These are phyloP conservation scores for Murraya koenigii DNA, from an alignment of 345 rosid genomes.

Conservation along the genomic window DNA sequence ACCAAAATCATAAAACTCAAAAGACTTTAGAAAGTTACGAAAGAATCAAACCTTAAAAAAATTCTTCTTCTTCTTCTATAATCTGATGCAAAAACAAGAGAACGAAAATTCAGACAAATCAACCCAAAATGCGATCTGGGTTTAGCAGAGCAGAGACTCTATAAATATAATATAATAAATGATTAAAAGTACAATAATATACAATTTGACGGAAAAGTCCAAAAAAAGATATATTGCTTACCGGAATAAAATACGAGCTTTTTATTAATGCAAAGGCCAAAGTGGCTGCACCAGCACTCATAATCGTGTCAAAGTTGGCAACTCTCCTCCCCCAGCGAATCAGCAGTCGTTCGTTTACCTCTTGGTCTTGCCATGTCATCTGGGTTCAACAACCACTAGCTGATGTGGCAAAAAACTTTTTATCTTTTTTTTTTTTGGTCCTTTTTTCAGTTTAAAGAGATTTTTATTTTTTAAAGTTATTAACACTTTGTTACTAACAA, in stretches of 20 bases:
- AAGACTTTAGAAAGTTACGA: background rate
- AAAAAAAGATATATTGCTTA: background rate
- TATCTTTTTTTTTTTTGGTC: background rate
- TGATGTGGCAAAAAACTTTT: constrained; percentile 1
- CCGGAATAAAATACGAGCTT: background rate
- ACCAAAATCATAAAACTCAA: background rate
- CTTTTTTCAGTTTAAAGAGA: background rate
- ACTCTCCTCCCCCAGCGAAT: background rate
- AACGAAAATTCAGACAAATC: background rate
- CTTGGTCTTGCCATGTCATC: background rate
- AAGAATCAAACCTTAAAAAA: constrained; percentile 17
- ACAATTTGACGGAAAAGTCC: background rate
- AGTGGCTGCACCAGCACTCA: background rate
- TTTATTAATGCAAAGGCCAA: background rate
- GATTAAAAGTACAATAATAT: background rate
- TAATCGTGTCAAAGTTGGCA: constrained; percentile 34
- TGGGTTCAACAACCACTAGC: background rate
- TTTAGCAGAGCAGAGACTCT: background rate
- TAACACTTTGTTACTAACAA: no score
- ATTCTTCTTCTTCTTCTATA: background rate
- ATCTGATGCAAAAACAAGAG: background rate
- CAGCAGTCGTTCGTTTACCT: background rate
- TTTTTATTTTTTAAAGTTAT: no score
- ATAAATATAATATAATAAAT: background rate
- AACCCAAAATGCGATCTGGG: constrained; percentile 25